These are phyloP conservation scores for Macaranga tanarius DNA, from an alignment of 441 rosid genomes.

Conservation along the genomic window DNA sequence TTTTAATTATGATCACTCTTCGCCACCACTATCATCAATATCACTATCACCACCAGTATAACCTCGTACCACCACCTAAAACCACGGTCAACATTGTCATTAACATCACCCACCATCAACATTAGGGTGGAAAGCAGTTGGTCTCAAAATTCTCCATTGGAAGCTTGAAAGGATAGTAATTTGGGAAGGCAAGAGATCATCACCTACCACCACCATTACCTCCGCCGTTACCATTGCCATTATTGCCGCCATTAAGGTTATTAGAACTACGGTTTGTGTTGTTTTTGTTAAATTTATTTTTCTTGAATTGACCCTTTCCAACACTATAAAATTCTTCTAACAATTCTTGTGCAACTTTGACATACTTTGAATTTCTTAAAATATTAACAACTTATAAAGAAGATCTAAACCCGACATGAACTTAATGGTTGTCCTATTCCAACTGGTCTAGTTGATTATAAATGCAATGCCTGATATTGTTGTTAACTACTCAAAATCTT, in stretches of 20 bases:
- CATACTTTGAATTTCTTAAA: slow-evolving; percentile 69
- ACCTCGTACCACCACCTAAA: too few species aligned
- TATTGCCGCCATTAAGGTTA: slow-evolving; percentile 31
- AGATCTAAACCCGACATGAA: slow-evolving; percentile 47
- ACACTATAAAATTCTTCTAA: slow-evolving; percentile 89
- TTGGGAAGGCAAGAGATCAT: too few species aligned
- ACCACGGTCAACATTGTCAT: too few species aligned
- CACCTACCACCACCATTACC: slow-evolving; percentile 41
- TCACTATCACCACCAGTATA: too few species aligned
- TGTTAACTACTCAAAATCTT: slow-evolving; percentile 41
- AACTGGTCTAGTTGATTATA: slow-evolving; percentile 20
- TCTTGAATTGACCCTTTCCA: slow-evolving; percentile 74
- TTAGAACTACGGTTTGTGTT: slow-evolving; percentile 55
- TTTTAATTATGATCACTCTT: too few species aligned
- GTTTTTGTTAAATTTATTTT: slow-evolving; percentile 46
- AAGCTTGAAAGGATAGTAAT: too few species aligned
- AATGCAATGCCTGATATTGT: slow-evolving; percentile 34
- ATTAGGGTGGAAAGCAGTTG: too few species aligned
- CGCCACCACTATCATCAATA: too few species aligned
- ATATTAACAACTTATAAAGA: slow-evolving; percentile 54
- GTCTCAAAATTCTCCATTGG: too few species aligned
- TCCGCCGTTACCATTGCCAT: slow-evolving; percentile 26
- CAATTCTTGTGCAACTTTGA: slow-evolving; percentile 72
- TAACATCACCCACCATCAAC: too few species aligned
- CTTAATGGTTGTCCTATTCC: slow-evolving; percentile 43